Evolutionary conservation across 169 alveolate species (phyloP), one percentile per base, ranked within the genome.

Genomic region (Amoebophrya sp.): DNA sequence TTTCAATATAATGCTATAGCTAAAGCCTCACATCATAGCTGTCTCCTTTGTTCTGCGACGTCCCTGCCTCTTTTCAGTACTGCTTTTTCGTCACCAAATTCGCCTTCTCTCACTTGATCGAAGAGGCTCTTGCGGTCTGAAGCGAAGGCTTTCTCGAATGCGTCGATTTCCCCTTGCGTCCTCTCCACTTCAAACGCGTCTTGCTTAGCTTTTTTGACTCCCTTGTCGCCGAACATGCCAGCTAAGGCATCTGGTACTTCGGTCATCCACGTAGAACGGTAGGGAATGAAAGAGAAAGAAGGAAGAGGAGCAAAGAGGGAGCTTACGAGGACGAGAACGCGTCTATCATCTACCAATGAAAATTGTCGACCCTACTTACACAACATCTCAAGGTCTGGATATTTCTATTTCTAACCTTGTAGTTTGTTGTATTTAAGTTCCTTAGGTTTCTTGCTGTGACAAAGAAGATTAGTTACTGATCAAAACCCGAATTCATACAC

Each of bases 161-260:
- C 83, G 83, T 65, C 83, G 36, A 65, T 1, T 36, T 65, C 83
- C 2, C 83, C 83, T 36, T 65, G 83, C 2, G 83, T 65, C 26
- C 83, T 29, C 83, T 65, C 83, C 10, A 65, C n/a, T 36, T 65
- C 83, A 26, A 65, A 65, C 83, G 83, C 83, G 33, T 65, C 83
- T 0, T 6, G 18, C 33, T 65, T 65, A 6, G 3, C 83, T 10
- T 26, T 6, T 1, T 10, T 6, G 2, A 1, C n/a, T 29, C 33
- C 33, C 76, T 23, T 23, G 76, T 23, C 76, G 36, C 83, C 83
- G 26, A 65, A 65, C n/a, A 65, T 6, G 2, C 83, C 83, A 0
- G 83, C 83, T 6, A 65, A 36, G 38, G 33, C 33, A 36, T 65
- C 83, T n/a, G n/a, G n/a, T n/a, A n/a, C n/a, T n/a, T n/a, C n/a